These are phyloP conservation scores for Mikania micrantha DNA, from an alignment of 129 eudicot genomes.

Conservation along the genomic window DNA sequence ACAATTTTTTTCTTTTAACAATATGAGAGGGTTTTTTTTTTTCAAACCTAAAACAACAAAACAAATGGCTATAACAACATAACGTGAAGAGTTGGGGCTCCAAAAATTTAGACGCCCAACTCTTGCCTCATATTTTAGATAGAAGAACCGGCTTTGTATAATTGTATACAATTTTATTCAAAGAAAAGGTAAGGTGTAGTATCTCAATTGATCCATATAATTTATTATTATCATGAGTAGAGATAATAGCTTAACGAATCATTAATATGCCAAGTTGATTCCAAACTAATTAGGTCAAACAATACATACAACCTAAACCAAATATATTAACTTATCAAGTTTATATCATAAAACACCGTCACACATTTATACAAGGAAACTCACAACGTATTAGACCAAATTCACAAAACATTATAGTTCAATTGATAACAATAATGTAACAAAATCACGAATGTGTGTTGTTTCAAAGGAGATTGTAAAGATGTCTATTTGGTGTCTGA, in stretches of 20 bases:
- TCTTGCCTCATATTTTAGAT: too few relatives aligned
- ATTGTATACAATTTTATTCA: too few relatives aligned
- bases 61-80: too few relatives aligned
- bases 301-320: neutral
- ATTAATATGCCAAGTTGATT: neutral
- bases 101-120: too few relatives aligned
- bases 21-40: too few relatives aligned
- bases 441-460: neutral
- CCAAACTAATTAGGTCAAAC: neutral
- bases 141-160: too few relatives aligned
- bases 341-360: neutral
- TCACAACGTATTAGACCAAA: neutral
- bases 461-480: neutral
- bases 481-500: conserved; percentile 35
- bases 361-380: neutral
- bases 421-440: neutral
- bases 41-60: too few relatives aligned
- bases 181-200: too few relatives aligned
- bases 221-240: neutral
- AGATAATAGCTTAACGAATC: neutral
- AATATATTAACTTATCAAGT: neutral
- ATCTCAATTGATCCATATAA: neutral
- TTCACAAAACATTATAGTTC: neutral
- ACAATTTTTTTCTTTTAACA: too few relatives aligned
- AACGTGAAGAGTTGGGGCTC: too few relatives aligned